Base-by-base conservation (phyloP, 306 rosid genomes). In the Vicia sativa region DNA sequence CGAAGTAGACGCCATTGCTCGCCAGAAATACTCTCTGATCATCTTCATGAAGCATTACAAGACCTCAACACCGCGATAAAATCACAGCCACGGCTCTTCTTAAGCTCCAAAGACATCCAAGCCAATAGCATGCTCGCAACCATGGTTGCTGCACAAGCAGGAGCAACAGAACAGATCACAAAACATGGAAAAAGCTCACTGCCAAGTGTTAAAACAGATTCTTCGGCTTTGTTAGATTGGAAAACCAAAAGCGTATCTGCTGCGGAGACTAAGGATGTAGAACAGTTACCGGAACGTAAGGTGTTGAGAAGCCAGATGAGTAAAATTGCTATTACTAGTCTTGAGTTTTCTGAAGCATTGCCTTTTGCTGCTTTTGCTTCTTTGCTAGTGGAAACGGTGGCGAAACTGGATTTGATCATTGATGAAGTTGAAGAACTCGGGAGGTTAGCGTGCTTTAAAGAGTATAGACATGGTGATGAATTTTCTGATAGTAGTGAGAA, bases 351-450 rank as follows among this genome's bases (percentile, higher is more conserved):
- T 10, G 98, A 92, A 45, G 96, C 96, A 29, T 86, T 89, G 62
- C 96, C 96, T 8, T 81, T 92, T 26, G 98, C 96, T 43, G 96
- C 98, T 6, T 92, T 92, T 74, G 95, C 96, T 13, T 86, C 92
- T 4, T 57, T 89, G 81, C 86, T 92, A 4, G 96, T 89, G 73
- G 98, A 92, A 75, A 86, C 84, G 0, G 96, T 84, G 57, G 98
- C 95, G 0, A 92, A 89, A 79, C 81, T 92, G 11, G 96, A 92
- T 15, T 41, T 39, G 45, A 81, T 92, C 11, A 92, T 92, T 1
- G 89, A 71, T 50, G 89, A 86, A 75, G 89, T 92, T 52, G 92
- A 92, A 26, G 91, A 80, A 50, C 52, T 92, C 37, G 98, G 95
- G 15, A 86, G 82, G 31, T 56, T 83, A 16, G 91, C 95, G 3